Evolutionary conservation across 495 filamentous ascomycete species (phyloP).

Genomic region (Durotheca rogersii): DNA sequence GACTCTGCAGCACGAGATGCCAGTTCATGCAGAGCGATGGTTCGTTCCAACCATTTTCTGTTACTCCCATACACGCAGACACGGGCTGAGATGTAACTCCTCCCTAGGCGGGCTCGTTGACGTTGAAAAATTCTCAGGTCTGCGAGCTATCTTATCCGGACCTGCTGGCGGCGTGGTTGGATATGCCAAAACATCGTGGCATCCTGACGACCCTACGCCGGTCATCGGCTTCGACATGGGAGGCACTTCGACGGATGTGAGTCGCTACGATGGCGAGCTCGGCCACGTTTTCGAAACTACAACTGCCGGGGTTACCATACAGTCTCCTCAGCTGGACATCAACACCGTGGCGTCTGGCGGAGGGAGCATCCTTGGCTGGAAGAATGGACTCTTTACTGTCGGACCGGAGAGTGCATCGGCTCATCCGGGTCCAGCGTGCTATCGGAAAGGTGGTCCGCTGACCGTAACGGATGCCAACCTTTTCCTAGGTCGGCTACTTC

Average conservation of each 20-base stretch:
- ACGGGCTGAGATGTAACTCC: no score
- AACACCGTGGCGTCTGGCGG: slow-evolving; percentile 96
- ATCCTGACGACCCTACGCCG: slow-evolving; percentile 29
- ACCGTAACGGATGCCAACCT: slow-evolving; percentile 95
- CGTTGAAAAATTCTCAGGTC: slow-evolving; percentile 57
- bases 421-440: slow-evolving; percentile 92
- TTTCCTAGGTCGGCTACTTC: slow-evolving; percentile 64
- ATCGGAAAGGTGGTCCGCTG: slow-evolving; percentile 88
- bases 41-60: no score
- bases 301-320: slow-evolving; percentile 90
- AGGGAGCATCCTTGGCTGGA: slow-evolving; percentile 84
- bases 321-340: slow-evolving; percentile 93
- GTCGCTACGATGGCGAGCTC: slow-evolving; percentile 35
- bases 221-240: slow-evolving; percentile 42
- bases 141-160: slow-evolving; percentile 61
- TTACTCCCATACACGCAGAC: no score
- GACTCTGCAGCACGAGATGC: slow-evolving; percentile 34
- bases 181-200: slow-evolving; percentile 37
- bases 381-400: slow-evolving; percentile 94
- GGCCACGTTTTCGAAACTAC: slow-evolving; percentile 61
- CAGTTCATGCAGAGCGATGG: slow-evolving; percentile 40
- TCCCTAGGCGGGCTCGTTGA: slow-evolving; percentile 52
- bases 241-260: slow-evolving; percentile 39
- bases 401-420: slow-evolving; percentile 92
- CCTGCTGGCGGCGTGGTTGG: slow-evolving; percentile 57